Percentiles rank a stretch among this genome's conserved stretches.
phyloP scores from a whole-genome alignment of 139 green algal genomes.

The Dunaliella primolecta region DNA sequence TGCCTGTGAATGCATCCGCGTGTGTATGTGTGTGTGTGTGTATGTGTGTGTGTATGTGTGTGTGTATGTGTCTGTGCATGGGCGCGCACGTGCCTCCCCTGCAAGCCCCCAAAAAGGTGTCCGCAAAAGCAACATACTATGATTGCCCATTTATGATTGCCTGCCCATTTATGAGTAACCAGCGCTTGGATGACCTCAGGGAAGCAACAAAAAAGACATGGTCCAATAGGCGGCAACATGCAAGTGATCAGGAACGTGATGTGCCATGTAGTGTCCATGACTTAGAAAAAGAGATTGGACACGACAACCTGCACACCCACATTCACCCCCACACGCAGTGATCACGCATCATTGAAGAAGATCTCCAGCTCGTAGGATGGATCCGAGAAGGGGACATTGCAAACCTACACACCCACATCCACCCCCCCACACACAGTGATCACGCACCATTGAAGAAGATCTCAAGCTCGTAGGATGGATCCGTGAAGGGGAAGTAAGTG shows the following conservation, averaged over 20 bases:
- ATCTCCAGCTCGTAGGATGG: slow-evolving; percentile 98
- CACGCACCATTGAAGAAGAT: slow-evolving; percentile 96
- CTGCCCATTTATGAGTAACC: no score
- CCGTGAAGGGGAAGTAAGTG: slow-evolving; percentile 99
- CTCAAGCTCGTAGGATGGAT: slow-evolving; percentile 96
- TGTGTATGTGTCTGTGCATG: not conserved
- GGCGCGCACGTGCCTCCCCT: not conserved
- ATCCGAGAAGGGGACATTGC: slow-evolving; percentile 99
- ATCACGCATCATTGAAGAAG: slow-evolving; percentile 90
- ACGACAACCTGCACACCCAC: no score
- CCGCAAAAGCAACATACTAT: no score
- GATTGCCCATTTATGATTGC: no score
- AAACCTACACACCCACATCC: slow-evolving; percentile 85
- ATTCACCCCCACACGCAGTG: no score
- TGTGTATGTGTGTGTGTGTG: slow-evolving; percentile 3
- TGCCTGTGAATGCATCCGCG: slow-evolving; percentile 22
- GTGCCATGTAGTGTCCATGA: no score
- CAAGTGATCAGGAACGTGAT: no score
- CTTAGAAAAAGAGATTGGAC: no score
- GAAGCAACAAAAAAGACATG: no score
- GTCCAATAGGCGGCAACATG: no score
- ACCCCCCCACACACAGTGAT: slow-evolving; percentile 86
- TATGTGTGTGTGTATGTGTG: not conserved
- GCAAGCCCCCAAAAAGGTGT: no score
- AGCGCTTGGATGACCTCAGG: no score